Percentiles rank a stretch among this genome's conserved stretches.
phyloP scores from a whole-genome alignment of 2,329 filamentous ascomycete genomes.

The Alternaria hordeiaustralica region DNA sequence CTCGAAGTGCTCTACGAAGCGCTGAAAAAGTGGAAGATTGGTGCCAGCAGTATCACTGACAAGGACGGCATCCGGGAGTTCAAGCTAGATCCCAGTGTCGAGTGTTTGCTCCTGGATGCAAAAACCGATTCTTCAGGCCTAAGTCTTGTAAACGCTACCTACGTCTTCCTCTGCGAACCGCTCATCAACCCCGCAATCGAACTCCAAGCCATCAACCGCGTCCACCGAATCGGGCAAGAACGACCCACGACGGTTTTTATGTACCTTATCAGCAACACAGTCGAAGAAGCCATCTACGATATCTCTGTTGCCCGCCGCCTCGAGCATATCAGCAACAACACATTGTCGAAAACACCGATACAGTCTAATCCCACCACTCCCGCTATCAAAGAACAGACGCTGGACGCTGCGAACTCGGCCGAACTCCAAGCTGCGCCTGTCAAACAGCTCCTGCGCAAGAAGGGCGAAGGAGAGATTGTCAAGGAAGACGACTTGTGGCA shows the following conservation, averaged over 20 bases:
- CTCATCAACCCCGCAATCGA: slow-evolving; percentile 92
- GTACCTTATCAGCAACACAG: slow-evolving; percentile 87
- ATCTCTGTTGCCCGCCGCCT: slow-evolving; percentile 80
- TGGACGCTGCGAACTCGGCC: slow-evolving; percentile 84
- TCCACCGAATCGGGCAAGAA: slow-evolving; percentile 91
- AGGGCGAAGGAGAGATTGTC: slow-evolving; percentile 79
- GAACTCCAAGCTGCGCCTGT: slow-evolving; percentile 79
- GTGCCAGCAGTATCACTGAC: slow-evolving; percentile 72
- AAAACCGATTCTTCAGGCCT: slow-evolving; percentile 87
- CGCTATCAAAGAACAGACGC: slow-evolving; percentile 61
- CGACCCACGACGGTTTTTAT: slow-evolving; percentile 93
- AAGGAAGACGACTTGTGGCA: slow-evolving; percentile 82
- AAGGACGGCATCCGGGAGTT: slow-evolving; percentile 75
- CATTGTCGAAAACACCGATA: neutral
- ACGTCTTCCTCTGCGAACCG: slow-evolving; percentile 94
- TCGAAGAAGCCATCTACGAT: slow-evolving; percentile 91
- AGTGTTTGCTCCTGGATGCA: slow-evolving; percentile 89
- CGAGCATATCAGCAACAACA: slow-evolving; percentile 69
- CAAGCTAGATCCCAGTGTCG: slow-evolving; percentile 72
- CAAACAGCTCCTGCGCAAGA: slow-evolving; percentile 72
- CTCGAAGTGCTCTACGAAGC: slow-evolving; percentile 74
- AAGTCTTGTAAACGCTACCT: slow-evolving; percentile 89
- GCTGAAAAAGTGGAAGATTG: slow-evolving; percentile 74
- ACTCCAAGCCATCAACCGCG: slow-evolving; percentile 90
- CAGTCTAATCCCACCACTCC: slow-evolving; percentile 35